A percentile compares a stretch with the other conserved stretches of the same genome.
These are phyloP conservation scores for Fagus sylvatica DNA, from an alignment of 306 rosid genomes.

Conservation along the genomic window DNA sequence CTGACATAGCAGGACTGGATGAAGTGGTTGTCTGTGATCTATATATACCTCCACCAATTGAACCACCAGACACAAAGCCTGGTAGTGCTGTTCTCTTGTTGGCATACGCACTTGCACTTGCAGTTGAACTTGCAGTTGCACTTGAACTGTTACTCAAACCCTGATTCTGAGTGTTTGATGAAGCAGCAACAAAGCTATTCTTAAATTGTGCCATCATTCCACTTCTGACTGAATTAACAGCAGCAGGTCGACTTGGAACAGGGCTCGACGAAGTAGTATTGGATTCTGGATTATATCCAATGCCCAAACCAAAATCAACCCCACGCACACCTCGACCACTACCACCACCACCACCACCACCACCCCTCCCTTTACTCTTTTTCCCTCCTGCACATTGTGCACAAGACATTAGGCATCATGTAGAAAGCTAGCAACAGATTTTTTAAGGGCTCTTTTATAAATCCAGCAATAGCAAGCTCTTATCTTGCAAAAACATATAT, in stretches of 20 bases:
- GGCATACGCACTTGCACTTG: constrained; percentile 18
- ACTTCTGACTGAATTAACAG: constrained; percentile 77
- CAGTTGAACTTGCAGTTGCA: no score
- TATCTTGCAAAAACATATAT: neutral
- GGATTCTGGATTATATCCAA: constrained; percentile 77
- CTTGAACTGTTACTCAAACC: constrained; percentile 43
- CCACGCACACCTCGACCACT: constrained; percentile 91
- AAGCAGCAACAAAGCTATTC: constrained; percentile 80
- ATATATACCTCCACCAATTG: constrained; percentile 67
- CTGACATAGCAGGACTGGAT: constrained; percentile 39
- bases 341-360: constrained; percentile 41
- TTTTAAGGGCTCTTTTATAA: neutral
- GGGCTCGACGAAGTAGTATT: constrained; percentile 47
- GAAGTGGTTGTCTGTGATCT: constrained; percentile 41
- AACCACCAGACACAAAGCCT: constrained; percentile 93
- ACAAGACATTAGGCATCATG: constrained; percentile 13
- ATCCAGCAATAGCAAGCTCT: neutral
- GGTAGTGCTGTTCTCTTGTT: constrained; percentile 66
- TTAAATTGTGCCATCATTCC: constrained; percentile 90
- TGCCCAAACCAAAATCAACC: constrained; percentile 94
- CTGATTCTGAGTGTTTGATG: constrained; percentile 59
- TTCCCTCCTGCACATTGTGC: constrained; percentile 82
- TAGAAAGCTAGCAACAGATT: constrained; percentile 2
- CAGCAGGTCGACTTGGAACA: constrained; percentile 63
- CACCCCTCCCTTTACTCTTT: constrained; percentile 78